A percentile compares a stretch with the other conserved stretches of the same genome.
Conservation (phyloP, 2,329 filamentous ascomycete genomes). For the Sporothrix brunneoviolacea region DNA sequence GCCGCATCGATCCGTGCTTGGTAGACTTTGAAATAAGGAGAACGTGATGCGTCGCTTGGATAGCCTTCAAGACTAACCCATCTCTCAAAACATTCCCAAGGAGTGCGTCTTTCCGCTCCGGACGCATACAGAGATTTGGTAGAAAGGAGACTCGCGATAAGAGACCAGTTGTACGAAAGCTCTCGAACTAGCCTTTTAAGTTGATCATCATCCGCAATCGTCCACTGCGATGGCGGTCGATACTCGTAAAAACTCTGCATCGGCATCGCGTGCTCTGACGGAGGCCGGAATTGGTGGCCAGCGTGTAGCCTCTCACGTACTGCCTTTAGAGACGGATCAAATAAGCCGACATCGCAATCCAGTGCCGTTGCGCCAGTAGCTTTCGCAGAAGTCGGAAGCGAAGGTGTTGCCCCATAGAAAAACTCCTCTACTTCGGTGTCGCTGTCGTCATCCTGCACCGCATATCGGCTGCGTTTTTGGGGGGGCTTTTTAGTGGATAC, state of each 20-base stretch:
- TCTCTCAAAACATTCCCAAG: slow-evolving; percentile 97
- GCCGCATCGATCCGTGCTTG: slow-evolving; percentile 54
- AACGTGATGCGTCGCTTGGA: slow-evolving; percentile 89
- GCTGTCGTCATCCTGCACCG: slow-evolving; percentile 63
- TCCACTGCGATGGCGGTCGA: slow-evolving; percentile 85
- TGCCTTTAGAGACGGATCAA: slow-evolving; percentile 80
- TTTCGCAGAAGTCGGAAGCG: background rate
- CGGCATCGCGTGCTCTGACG: slow-evolving; percentile 87
- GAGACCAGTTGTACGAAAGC: slow-evolving; percentile 95
- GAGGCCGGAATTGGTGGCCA: slow-evolving; percentile 86
- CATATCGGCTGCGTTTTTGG: slow-evolving; percentile 73
- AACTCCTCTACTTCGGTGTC: slow-evolving; percentile 30
- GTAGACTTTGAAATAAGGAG: slow-evolving; percentile 81
- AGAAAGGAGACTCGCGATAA: slow-evolving; percentile 76
- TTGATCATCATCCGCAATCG: slow-evolving; percentile 82
- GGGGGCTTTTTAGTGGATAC: slow-evolving; percentile 60
- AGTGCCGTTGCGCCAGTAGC: background rate
- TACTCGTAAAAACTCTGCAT: slow-evolving; percentile 84
- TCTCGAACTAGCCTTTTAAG: slow-evolving; percentile 78
- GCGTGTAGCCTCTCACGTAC: slow-evolving; percentile 87
- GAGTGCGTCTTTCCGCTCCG: slow-evolving; percentile 80
- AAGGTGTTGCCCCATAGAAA: slow-evolving; percentile 26
- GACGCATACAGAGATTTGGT: slow-evolving; percentile 73
- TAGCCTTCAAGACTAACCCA: slow-evolving; percentile 91
- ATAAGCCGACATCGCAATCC: slow-evolving; percentile 60